Evolutionary conservation across 768 basidiomycete genomes (phyloP).

Genomic region (Zangia roseola): DNA sequence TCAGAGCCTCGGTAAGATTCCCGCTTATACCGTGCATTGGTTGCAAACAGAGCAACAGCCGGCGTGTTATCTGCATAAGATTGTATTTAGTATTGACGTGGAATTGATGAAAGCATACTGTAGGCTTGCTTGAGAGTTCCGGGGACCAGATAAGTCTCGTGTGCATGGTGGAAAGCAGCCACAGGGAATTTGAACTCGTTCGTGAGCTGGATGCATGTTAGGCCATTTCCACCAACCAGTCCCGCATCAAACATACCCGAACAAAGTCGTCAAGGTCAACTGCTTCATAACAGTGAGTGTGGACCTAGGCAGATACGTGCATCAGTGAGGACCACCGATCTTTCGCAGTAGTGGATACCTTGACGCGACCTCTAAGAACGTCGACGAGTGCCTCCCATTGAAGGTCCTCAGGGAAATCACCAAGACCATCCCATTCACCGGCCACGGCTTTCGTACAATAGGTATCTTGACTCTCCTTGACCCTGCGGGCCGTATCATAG

Average conservation of each 20-base stretch:
- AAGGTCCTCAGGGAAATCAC: constrained; percentile 53
- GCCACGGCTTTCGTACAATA: constrained; percentile 64
- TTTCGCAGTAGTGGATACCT: constrained; percentile 44
- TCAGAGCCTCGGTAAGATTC: constrained; percentile 82
- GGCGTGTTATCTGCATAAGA: too few species aligned
- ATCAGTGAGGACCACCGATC: not conserved
- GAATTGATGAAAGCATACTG: constrained; percentile 43
- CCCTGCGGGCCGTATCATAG: constrained; percentile 68
- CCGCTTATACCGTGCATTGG: constrained; percentile 59
- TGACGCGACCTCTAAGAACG: constrained; percentile 74
- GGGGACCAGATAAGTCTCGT: constrained; percentile 82
- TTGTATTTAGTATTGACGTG: constrained; percentile 48
- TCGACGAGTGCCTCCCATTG: constrained; percentile 81
- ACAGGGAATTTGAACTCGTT: constrained; percentile 85
- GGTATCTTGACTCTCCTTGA: constrained; percentile 67
- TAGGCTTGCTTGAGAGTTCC: constrained; percentile 69
- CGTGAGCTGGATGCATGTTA: constrained; percentile 46
- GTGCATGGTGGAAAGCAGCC: constrained; percentile 76
- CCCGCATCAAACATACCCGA: constrained; percentile 40
- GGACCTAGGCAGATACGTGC: too few species aligned
- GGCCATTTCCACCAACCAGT: not conserved
- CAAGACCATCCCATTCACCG: constrained; percentile 38
- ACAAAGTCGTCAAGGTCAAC: constrained; percentile 75
- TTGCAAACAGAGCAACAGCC: constrained; percentile 64
- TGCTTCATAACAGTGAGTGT: constrained; percentile 26